Evolutionary conservation across 2,329 filamentous ascomycete species (phyloP).

Genomic region (Macrophomina pseudophaseolina): DNA sequence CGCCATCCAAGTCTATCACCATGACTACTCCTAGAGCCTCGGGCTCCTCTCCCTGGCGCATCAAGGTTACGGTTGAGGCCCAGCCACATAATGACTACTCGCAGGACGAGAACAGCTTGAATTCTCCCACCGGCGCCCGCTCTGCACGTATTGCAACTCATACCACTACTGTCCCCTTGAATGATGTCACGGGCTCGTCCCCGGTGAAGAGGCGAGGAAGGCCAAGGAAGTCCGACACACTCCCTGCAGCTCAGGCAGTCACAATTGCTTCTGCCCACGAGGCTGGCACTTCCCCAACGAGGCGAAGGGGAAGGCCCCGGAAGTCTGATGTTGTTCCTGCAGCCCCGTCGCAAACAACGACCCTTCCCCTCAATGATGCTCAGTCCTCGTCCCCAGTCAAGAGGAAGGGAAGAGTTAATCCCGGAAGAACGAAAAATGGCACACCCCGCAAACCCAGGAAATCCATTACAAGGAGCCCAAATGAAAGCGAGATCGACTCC

Average conservation of each 20-base stretch:
- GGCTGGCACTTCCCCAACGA: conserved; percentile 39
- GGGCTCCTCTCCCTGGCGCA: conserved; percentile 53
- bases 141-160: conserved; percentile 36
- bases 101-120: conserved; percentile 38
- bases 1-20: conserved; percentile 53
- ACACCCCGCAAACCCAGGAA: conserved; percentile 31
- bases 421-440: conserved; percentile 35
- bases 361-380: neutral
- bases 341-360: conserved; percentile 1
- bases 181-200: conserved; percentile 44
- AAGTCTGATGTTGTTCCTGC: conserved; percentile 26
- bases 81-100: conserved; percentile 42
- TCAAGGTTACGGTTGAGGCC: conserved; percentile 57
- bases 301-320: conserved; percentile 35
- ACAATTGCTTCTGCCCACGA: conserved; percentile 34
- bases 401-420: conserved; percentile 25
- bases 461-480: conserved; percentile 17
- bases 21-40: conserved; percentile 47
- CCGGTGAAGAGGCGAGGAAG: conserved; percentile 45
- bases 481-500: conserved; percentile 6
- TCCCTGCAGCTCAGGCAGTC: conserved; percentile 31
- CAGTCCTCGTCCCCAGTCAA: conserved; percentile 32
- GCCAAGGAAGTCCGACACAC: conserved; percentile 43
- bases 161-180: conserved; percentile 50
- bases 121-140: conserved; percentile 38